These are phyloP conservation scores for Umbelopsis sp. DNA, from an alignment of 371 early-diverging fungal genomes.

Conservation along the genomic window DNA sequence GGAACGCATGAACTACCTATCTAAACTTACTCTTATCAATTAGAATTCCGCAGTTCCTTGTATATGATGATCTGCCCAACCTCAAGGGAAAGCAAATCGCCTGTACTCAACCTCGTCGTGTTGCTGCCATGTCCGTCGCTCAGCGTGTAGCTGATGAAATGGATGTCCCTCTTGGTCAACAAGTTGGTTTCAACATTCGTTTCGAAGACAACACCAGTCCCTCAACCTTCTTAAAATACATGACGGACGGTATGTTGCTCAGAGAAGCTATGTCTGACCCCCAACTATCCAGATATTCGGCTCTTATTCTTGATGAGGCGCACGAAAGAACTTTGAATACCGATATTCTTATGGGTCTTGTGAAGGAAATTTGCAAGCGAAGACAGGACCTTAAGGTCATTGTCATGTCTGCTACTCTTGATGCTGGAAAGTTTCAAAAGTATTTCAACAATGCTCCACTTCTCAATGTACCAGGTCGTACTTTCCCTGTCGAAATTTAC, in stretches of 20 bases:
- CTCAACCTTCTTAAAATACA: conserved; percentile 89
- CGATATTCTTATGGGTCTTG: conserved; percentile 96
- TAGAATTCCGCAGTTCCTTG: conserved; percentile 94
- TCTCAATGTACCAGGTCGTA: conserved; percentile 81
- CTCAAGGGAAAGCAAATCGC: conserved; percentile 89
- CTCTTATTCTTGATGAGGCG: conserved; percentile 97
- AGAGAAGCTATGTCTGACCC: conserved; percentile 98
- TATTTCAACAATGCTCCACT: conserved; percentile 82
- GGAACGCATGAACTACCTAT: background rate
- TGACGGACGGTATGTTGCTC: conserved; percentile 99
- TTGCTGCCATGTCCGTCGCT: conserved; percentile 98
- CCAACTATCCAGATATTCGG: conserved; percentile 79
- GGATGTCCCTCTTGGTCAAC: conserved; percentile 86
- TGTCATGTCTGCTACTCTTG: conserved; percentile 94
- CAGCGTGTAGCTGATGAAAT: conserved; percentile 96
- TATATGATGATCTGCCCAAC: conserved; percentile 90
- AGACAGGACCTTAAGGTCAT: conserved; percentile 80
- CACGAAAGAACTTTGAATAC: conserved; percentile 97
- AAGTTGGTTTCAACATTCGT: conserved; percentile 97
- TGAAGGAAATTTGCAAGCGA: conserved; percentile 73
- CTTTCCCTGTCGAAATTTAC: conserved; percentile 90
- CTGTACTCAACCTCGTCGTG: conserved; percentile 98
- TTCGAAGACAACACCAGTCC: conserved; percentile 92
- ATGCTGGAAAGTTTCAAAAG: conserved; percentile 86
- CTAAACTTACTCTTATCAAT: background rate